Percentiles rank a stretch among this genome's conserved stretches.
phyloP scores from a whole-genome alignment of 73 alveolate genomes.

The Paraurostyla sp. region DNA sequence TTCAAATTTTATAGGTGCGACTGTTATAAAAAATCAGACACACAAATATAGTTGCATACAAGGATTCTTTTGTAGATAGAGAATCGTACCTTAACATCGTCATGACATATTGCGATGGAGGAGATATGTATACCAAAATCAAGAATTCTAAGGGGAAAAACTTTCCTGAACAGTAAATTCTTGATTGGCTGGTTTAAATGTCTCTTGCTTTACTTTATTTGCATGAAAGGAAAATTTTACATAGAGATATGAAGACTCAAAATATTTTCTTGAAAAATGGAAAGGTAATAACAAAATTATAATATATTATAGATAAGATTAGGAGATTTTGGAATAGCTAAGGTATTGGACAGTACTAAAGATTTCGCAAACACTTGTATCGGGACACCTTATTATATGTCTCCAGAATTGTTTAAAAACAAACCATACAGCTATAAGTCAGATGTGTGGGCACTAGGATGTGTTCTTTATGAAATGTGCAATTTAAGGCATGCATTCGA shows the following conservation, averaged over 20 bases:
- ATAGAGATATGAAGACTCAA: conserved; percentile 98
- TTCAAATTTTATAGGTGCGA: conserved; percentile 53
- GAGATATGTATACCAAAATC: conserved; percentile 97
- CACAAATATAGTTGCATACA: conserved; percentile 98
- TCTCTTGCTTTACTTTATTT: conserved; percentile 96
- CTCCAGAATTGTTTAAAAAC: conserved; percentile 98
- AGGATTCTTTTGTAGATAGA: conserved; percentile 96
- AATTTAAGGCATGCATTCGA: conserved; percentile 98
- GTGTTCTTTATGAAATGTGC: conserved; percentile 98
- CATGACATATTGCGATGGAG: conserved; percentile 99
- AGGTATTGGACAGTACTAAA: conserved; percentile 95
- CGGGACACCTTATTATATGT: conserved; percentile 99
- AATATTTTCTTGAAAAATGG: conserved; percentile 97
- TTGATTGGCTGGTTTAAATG: conserved; percentile 96
- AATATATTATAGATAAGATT: conserved; percentile 82
- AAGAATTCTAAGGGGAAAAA: conserved; percentile 93
- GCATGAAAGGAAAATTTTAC: conserved; percentile 98
- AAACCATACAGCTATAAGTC: conserved; percentile 97
- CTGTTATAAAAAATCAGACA: conserved; percentile 94
- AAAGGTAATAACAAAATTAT: conserved; percentile 61
- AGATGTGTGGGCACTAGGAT: conserved; percentile 99
- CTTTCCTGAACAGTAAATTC: conserved; percentile 92
- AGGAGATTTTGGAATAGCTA: conserved; percentile 99
- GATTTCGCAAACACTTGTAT: conserved; percentile 98
- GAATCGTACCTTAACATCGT: conserved; percentile 96